Evolutionary conservation across 2,329 filamentous ascomycete species (phyloP).

Genomic region (Colletotrichum karsti): DNA sequence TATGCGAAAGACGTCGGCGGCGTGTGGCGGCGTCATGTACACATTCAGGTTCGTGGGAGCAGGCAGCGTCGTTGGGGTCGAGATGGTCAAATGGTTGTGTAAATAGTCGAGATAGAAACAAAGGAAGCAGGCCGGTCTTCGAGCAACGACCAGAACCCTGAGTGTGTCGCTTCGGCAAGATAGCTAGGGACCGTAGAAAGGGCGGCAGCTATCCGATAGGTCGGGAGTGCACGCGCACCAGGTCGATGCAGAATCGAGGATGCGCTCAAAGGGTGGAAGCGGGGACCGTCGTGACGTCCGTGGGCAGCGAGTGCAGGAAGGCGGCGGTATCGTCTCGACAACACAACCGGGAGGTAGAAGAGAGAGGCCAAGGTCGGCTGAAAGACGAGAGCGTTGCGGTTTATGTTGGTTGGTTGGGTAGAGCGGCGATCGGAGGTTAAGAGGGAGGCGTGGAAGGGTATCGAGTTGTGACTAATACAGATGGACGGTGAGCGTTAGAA

Average conservation of each 20-base stretch:
- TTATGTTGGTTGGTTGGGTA: background rate
- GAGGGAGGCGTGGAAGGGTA: slow-evolving; percentile 1
- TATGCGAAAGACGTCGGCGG: slow-evolving; percentile 43
- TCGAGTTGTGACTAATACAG: slow-evolving; percentile 28
- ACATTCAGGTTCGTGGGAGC: slow-evolving; percentile 31
- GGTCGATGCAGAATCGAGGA: slow-evolving; percentile 20
- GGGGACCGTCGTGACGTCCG: slow-evolving; percentile 22
- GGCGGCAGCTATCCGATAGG: slow-evolving; percentile 43
- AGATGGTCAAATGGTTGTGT: background rate
- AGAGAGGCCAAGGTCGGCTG: no score
- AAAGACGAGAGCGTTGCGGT: background rate
- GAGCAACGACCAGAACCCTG: slow-evolving; percentile 14
- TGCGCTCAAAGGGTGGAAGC: slow-evolving; percentile 14
- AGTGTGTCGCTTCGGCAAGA: slow-evolving; percentile 33
- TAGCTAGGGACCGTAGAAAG: slow-evolving; percentile 32
- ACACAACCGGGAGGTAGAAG: background rate
- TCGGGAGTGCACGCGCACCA: slow-evolving; percentile 18
- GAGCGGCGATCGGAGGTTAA: slow-evolving; percentile 2
- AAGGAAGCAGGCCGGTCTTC: slow-evolving; percentile 28
- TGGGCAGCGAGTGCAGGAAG: slow-evolving; percentile 12
- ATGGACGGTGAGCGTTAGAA: slow-evolving; percentile 20
- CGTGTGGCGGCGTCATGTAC: slow-evolving; percentile 50
- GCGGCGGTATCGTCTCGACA: slow-evolving; percentile 14
- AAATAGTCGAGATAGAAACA: slow-evolving; percentile 30
- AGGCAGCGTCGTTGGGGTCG: background rate